Percentiles rank a stretch among this genome's conserved stretches.
Evolutionary conservation across 345 rosid genomes (phyloP).

Genomic region (Salix brachista): DNA sequence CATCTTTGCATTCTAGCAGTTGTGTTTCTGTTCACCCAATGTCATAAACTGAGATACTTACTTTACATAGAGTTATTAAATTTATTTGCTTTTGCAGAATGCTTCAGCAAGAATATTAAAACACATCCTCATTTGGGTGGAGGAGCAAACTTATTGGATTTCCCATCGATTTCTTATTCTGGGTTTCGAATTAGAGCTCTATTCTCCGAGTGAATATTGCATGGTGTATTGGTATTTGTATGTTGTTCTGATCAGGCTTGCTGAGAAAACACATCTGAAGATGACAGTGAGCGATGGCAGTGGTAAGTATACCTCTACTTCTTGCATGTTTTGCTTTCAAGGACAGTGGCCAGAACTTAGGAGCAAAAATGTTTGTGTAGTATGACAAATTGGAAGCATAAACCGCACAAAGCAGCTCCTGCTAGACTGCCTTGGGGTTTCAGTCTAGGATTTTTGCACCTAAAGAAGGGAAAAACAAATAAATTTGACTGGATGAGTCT

Average conservation of each 20-base stretch:
- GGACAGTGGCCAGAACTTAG: background rate
- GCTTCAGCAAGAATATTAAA: slow-evolving; percentile 41
- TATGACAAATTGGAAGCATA: background rate
- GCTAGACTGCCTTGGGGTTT: background rate
- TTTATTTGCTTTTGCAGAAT: slow-evolving; percentile 53
- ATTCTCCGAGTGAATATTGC: slow-evolving; percentile 79
- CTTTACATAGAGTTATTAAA: background rate
- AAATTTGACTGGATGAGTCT: background rate
- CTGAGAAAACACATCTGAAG: slow-evolving; percentile 73
- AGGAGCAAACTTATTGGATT: slow-evolving; percentile 95
- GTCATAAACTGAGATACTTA: background rate
- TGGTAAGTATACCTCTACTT: slow-evolving; percentile 30
- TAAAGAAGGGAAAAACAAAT: background rate
- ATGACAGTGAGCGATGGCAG: slow-evolving; percentile 35
- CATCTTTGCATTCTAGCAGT: background rate
- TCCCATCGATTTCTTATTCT: slow-evolving; percentile 76
- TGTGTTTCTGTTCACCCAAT: background rate
- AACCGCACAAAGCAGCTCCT: background rate
- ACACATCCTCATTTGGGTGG: slow-evolving; percentile 75
- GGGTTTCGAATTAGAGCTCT: slow-evolving; percentile 95
- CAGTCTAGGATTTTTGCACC: background rate
- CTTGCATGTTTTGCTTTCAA: background rate
- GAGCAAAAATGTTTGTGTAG: background rate
- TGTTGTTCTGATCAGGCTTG: slow-evolving; percentile 64
- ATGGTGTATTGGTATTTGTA: slow-evolving; percentile 95